Conservation (phyloP, 2,329 filamentous ascomycete species). For the Hymenoscyphus fraxineus region DNA sequence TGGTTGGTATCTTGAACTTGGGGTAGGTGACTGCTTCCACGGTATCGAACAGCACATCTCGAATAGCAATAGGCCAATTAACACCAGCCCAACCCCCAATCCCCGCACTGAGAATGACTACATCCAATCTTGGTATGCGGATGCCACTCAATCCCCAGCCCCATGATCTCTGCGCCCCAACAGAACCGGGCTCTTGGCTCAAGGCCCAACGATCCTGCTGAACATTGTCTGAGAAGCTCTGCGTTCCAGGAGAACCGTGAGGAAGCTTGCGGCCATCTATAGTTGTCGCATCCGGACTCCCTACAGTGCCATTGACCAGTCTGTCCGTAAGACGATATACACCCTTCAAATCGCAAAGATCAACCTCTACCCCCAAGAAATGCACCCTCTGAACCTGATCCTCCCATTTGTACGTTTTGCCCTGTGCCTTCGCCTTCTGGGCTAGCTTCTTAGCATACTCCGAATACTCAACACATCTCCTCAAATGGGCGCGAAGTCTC, state of each 20-base stretch:
- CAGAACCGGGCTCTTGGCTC: constrained; percentile 51
- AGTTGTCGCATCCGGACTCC: constrained; percentile 34
- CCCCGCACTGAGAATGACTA: constrained; percentile 80
- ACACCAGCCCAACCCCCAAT: constrained; percentile 83
- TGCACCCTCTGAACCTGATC: constrained; percentile 51
- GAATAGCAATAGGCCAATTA: constrained; percentile 60
- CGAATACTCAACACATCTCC: constrained; percentile 40
- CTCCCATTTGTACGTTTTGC: constrained; percentile 45
- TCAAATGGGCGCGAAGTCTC: constrained; percentile 60
- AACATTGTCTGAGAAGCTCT: constrained; percentile 26
- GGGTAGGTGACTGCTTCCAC: constrained; percentile 72
- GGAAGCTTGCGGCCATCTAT: constrained; percentile 32
- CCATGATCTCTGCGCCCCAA: constrained; percentile 42
- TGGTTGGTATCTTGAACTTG: constrained; percentile 62
- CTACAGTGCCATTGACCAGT: constrained; percentile 33
- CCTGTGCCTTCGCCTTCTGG: constrained; percentile 51
- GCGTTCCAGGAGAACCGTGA: constrained; percentile 32
- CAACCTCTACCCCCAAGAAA: constrained; percentile 54
- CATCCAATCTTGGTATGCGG: constrained; percentile 68
- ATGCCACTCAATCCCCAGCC: constrained; percentile 39
- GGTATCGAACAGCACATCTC: constrained; percentile 54
- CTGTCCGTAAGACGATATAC: constrained; percentile 38
- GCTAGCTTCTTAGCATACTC: constrained; percentile 47
- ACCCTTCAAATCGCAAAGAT: constrained; percentile 55
- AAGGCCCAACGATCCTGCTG: constrained; percentile 33